Conservation (phyloP, 176 grass and related monocot genomes). For the Carex littledalei region DNA sequence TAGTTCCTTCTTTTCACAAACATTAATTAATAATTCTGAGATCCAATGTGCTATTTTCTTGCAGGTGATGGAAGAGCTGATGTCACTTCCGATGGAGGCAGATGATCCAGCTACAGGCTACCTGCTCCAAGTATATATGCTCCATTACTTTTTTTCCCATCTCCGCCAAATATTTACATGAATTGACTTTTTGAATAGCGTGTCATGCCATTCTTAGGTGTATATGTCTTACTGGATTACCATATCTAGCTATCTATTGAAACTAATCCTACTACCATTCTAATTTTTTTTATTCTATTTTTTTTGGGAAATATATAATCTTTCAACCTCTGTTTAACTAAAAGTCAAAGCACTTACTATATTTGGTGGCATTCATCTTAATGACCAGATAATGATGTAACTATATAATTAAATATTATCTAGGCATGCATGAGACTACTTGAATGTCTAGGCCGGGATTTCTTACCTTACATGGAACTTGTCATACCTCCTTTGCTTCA, state of each 20-base stretch:
- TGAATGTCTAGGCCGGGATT: constrained; percentile 81
- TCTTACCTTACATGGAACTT: constrained; percentile 79
- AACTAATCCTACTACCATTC: neutral
- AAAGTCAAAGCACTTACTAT: neutral
- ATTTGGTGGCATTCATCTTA: neutral
- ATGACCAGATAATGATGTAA: neutral
- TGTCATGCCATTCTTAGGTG: neutral
- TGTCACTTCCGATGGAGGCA: neutral
- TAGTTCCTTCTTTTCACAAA: neutral
- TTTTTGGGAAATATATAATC: too few species aligned
- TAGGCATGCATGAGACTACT: constrained; percentile 76
- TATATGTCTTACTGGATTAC: neutral
- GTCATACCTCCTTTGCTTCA: constrained; percentile 84
- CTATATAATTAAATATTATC: neutral
- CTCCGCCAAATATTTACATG: neutral
- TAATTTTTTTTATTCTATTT: too few species aligned
- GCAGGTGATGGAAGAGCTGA: neutral
- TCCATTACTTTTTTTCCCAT: neutral
- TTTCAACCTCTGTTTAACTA: too few species aligned
- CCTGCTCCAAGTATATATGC: neutral
- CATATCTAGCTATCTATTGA: neutral
- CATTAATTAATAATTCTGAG: neutral
- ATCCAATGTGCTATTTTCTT: neutral
- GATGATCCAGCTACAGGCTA: neutral
- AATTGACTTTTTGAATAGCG: neutral